These are phyloP conservation scores for Fusarium sp. DNA, from an alignment of 2,329 filamentous ascomycete genomes.

Conservation along the genomic window DNA sequence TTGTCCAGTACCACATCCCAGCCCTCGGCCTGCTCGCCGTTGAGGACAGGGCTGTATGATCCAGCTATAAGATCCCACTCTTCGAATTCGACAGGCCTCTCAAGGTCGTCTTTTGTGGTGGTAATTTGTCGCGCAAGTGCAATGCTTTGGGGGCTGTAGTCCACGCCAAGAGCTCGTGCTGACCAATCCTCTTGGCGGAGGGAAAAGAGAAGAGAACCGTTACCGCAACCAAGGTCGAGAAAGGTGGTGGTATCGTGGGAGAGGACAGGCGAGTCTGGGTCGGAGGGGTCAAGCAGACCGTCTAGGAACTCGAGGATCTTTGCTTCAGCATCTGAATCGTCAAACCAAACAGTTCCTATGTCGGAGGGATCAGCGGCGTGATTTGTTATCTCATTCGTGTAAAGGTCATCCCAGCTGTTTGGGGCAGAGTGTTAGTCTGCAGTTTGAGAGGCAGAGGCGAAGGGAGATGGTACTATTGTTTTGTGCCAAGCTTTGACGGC, in stretches of 20 bases:
- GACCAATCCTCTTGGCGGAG: constrained; percentile 71
- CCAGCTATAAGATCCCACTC: constrained; percentile 72
- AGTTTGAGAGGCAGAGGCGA: not conserved
- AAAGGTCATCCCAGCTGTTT: constrained; percentile 78
- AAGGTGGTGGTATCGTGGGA: constrained; percentile 62
- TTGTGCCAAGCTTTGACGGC: constrained; percentile 84
- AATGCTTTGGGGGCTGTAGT: constrained; percentile 83
- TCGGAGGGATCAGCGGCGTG: constrained; percentile 77
- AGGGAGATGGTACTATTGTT: constrained; percentile 76
- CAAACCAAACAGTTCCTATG: constrained; percentile 95
- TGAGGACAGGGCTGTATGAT: constrained; percentile 47
- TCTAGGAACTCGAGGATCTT: constrained; percentile 79
- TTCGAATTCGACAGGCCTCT: constrained; percentile 52
- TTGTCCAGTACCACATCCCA: constrained; percentile 98
- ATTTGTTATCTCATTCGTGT: constrained; percentile 76
- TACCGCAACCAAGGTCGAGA: constrained; percentile 92
- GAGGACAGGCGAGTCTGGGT: constrained; percentile 34
- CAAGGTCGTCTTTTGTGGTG: constrained; percentile 33
- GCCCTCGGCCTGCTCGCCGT: constrained; percentile 53
- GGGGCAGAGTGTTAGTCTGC: constrained; percentile 13
- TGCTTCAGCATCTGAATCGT: constrained; percentile 86
- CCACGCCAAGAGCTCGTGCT: constrained; percentile 82
- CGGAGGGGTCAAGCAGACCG: constrained; percentile 42
- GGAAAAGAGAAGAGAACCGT: constrained; percentile 90
- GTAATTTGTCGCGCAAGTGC: constrained; percentile 75